These are phyloP conservation scores for Gymnopilus dilepis DNA, from an alignment of 768 basidiomycete species.

Conservation along the genomic window DNA sequence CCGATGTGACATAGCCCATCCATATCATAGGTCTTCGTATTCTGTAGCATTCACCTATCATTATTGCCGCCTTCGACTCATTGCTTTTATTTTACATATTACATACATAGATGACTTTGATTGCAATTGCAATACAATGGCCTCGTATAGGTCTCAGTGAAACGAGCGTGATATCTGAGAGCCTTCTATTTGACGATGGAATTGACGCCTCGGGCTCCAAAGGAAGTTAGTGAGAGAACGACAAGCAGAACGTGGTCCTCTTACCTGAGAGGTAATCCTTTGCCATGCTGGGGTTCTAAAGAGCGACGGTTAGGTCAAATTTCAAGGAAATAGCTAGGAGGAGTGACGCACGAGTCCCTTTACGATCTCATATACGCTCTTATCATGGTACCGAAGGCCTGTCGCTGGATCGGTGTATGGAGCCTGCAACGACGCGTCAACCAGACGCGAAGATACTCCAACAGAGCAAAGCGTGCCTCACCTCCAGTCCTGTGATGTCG, in stretches of 20 bases:
- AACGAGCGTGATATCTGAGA: background rate
- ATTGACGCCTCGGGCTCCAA: conserved; percentile 41
- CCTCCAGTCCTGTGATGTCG: conserved; percentile 87
- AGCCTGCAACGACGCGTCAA: conserved; percentile 48
- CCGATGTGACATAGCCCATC: conserved; percentile 3
- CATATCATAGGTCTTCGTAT: conserved; percentile 2
- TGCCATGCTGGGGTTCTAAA: conserved; percentile 68
- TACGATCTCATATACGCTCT: conserved; percentile 84
- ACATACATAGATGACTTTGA: background rate
- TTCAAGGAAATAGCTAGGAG: background rate
- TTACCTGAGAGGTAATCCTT: conserved; percentile 77
- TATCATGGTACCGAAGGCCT: conserved; percentile 82
- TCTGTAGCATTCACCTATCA: background rate
- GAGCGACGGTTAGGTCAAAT: background rate
- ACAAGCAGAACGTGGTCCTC: background rate
- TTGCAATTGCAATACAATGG: conserved; percentile 6
- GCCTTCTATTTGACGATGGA: conserved; percentile 41
- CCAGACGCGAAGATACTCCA: background rate
- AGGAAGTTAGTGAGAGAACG: conserved; percentile 16
- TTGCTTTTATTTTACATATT: background rate
- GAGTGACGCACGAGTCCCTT: conserved; percentile 63
- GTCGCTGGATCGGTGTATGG: conserved; percentile 86
- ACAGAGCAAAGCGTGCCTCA: conserved; percentile 28
- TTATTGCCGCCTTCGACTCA: background rate
- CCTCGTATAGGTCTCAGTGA: conserved; percentile 4